phyloP scores from a whole-genome alignment of 2,329 filamentous ascomycete species.

The Penicillium corylophilum region DNA sequence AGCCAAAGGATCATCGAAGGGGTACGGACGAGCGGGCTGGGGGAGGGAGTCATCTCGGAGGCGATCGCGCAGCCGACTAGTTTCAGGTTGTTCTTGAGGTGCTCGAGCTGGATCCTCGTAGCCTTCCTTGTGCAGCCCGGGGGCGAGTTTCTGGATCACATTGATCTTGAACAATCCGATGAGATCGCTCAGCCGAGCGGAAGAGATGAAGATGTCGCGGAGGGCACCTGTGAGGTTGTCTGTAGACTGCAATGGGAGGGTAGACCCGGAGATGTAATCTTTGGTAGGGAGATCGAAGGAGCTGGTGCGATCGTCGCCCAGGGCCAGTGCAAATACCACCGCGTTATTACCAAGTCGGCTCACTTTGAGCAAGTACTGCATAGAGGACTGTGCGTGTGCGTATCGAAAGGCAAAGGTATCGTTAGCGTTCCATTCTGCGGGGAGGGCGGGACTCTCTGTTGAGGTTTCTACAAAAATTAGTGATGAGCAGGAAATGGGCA shows the following conservation, averaged over 20 bases:
- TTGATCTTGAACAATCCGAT: slow-evolving; percentile 70
- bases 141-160: slow-evolving; percentile 81
- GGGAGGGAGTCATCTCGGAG: slow-evolving; percentile 55
- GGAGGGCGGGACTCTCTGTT: slow-evolving; percentile 53
- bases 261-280: slow-evolving; percentile 70
- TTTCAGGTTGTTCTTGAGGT: slow-evolving; percentile 42
- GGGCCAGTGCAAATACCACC: slow-evolving; percentile 75
- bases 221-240: slow-evolving; percentile 35
- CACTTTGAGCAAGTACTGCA: slow-evolving; percentile 78
- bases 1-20: slow-evolving; percentile 66
- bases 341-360: slow-evolving; percentile 79
- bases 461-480: slow-evolving; percentile 24
- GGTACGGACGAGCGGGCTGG: slow-evolving; percentile 65
- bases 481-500: neutral
- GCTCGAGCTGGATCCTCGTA: slow-evolving; percentile 61
- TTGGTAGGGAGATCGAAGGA: slow-evolving; percentile 71
- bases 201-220: slow-evolving; percentile 70
- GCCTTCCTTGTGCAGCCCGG: slow-evolving; percentile 72
- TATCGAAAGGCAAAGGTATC: slow-evolving; percentile 80
- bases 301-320: slow-evolving; percentile 77
- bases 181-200: slow-evolving; percentile 67
- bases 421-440: slow-evolving; percentile 75
- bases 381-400: slow-evolving; percentile 78
- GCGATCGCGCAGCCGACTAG: slow-evolving; percentile 46
- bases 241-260: slow-evolving; percentile 52